Base-by-base conservation (phyloP, 768 basidiomycete genomes). In the Tulasnella sp. region DNA sequence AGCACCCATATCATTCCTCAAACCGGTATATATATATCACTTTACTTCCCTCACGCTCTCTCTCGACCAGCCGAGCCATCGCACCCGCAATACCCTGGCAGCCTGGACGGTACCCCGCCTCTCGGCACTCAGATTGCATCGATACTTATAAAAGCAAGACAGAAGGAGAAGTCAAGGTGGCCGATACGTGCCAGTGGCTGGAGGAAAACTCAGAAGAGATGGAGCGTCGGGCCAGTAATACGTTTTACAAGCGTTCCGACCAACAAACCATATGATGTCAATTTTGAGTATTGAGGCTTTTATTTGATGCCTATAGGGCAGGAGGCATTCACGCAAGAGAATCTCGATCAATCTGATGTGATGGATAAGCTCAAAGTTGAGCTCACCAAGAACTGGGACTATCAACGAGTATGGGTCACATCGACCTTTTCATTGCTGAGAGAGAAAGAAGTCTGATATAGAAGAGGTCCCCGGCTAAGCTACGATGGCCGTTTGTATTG, bases 401-500 rank as follows among this genome's bases (percentile, higher is more conserved):
- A 77, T 61, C 73, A 73, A 17, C 75, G 77, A 68, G 76, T 77
- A 62, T 3, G 34, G n/a, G n/a, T n/a, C n/a, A 53, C 54, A 19
- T 8, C 0, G 2, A 10, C 49, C 10, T 19, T 17, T 2, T 41
- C 24, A 43, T 30, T 27, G 19, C 5, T 27, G 17, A 34, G 27
- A 30, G 27, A 8, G 17, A 12, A 34, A 2, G 3, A 31, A 21
- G 19, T 11, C 11, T 3, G 24, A n/a, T 10, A 2, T 21, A 11
- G 49, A 11, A n/a, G n/a, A 21, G 72, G 80, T 0, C 88, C 87
- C 0, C 63, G 66, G 7, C 68, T 85, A 53, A 78, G 80, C 61
- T 73, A 81, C 12, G 85, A 89, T 64, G 78, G 75, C 17, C 78
- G 77, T 50, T 91, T 85, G 83, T 92, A 91, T 65, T 87, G 87